phyloP scores from a whole-genome alignment of 2,329 filamentous ascomycete genomes.

The Coniella lustricola region DNA sequence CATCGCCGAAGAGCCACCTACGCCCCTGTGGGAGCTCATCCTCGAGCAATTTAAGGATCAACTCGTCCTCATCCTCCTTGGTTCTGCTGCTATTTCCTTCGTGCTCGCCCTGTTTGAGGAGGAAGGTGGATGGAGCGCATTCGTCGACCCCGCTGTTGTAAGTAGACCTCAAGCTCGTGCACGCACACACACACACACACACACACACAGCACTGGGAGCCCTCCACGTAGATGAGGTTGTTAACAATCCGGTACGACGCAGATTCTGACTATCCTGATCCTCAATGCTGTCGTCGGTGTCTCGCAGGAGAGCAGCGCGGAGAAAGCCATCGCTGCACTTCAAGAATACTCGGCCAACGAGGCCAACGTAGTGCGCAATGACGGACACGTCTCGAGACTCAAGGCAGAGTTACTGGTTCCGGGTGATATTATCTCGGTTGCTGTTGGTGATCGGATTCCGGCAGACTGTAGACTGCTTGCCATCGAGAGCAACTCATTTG shows the following conservation, averaged over 20 bases:
- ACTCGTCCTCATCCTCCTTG: slow-evolving; percentile 89
- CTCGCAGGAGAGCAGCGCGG: slow-evolving; percentile 95
- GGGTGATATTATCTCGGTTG: slow-evolving; percentile 80
- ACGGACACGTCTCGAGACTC: slow-evolving; percentile 68
- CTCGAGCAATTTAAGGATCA: slow-evolving; percentile 99
- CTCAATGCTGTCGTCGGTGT: slow-evolving; percentile 96
- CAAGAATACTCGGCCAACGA: slow-evolving; percentile 99
- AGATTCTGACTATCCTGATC: slow-evolving; percentile 95
- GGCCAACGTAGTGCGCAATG: slow-evolving; percentile 82
- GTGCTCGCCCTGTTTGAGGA: slow-evolving; percentile 88
- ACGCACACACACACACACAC: too few species aligned
- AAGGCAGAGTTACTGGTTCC: slow-evolving; percentile 97
- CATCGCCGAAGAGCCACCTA: slow-evolving; percentile 82
- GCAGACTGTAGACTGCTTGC: slow-evolving; percentile 86
- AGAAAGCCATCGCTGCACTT: slow-evolving; percentile 94
- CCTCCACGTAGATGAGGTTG: neutral
- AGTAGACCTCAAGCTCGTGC: slow-evolving; percentile 32
- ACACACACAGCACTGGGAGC: too few species aligned
- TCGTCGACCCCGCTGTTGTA: slow-evolving; percentile 93
- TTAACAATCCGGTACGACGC: neutral
- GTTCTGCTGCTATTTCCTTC: slow-evolving; percentile 88
- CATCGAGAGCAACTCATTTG: slow-evolving; percentile 96
- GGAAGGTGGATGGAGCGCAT: slow-evolving; percentile 89
- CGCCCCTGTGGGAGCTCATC: slow-evolving; percentile 91
- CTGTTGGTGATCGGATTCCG: slow-evolving; percentile 87